Percentiles rank a stretch among this genome's conserved stretches.
phyloP scores from a whole-genome alignment of 169 alveolate genomes.

The Plasmodium gaboni region DNA sequence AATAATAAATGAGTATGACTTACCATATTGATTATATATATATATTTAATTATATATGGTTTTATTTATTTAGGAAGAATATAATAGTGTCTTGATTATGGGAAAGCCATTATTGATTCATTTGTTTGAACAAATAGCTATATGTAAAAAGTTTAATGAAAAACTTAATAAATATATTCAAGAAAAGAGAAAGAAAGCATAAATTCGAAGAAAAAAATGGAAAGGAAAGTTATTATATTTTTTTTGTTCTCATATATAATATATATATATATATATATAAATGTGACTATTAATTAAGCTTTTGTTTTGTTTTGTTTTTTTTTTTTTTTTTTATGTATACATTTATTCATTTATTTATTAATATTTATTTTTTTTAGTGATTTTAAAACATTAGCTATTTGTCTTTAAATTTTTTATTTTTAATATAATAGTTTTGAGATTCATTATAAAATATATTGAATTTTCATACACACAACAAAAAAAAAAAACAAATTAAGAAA shows the following conservation, averaged over 20 bases:
- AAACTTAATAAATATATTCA: slow-evolving; percentile 60
- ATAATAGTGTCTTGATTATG: slow-evolving; percentile 66
- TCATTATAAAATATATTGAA: too few species aligned
- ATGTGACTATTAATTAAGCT: too few species aligned
- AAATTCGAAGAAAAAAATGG: background rate
- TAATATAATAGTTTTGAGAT: too few species aligned
- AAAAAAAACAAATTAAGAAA: too few species aligned
- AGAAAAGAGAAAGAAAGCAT: slow-evolving; percentile 63
- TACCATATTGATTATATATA: background rate
- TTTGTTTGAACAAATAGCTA: slow-evolving; percentile 63
- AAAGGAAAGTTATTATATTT: background rate
- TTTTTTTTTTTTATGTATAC: too few species aligned
- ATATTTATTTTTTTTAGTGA: background rate
- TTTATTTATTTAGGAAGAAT: slow-evolving; percentile 60
- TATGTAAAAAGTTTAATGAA: slow-evolving; percentile 73
- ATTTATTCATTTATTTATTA: too few species aligned
- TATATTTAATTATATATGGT: background rate
- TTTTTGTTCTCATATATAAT: too few species aligned
- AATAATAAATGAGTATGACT: background rate
- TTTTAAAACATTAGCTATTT: background rate
- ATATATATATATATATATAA: too few species aligned
- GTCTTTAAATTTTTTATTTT: too few species aligned
- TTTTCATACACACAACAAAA: too few species aligned
- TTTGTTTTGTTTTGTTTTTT: too few species aligned
- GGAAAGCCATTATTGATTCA: slow-evolving; percentile 68